Evolutionary conservation across 768 basidiomycete species (phyloP).

Genomic region (Macrolepiota albuminosa): DNA sequence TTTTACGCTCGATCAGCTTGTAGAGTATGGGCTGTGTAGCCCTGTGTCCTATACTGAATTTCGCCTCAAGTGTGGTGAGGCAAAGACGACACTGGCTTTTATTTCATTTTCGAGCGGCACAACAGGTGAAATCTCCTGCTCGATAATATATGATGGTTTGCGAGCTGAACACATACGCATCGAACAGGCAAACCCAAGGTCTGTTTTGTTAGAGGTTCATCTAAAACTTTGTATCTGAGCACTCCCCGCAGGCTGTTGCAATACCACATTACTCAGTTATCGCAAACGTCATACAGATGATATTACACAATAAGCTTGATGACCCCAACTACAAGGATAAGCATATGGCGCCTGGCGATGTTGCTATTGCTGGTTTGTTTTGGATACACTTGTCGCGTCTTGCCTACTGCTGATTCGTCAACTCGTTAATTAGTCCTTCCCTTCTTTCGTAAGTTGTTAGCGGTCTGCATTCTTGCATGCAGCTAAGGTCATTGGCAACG

Average conservation of each 20-base stretch:
- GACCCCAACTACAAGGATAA: conserved; percentile 35
- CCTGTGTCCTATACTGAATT: conserved; percentile 39
- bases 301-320: conserved; percentile 40
- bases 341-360: conserved; percentile 49
- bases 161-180: not conserved
- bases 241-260: conserved; percentile 47
- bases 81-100: conserved; percentile 57
- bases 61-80: conserved; percentile 50
- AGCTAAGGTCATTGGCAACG: not conserved
- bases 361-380: conserved; percentile 48
- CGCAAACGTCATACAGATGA: conserved; percentile 59
- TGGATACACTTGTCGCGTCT: not conserved
- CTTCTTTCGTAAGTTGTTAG: conserved; percentile 45
- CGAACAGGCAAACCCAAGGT: conserved; percentile 34
- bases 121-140: conserved; percentile 42
- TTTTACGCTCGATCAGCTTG: conserved; percentile 41
- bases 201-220: not conserved
- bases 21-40: conserved; percentile 34
- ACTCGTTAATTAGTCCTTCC: conserved; percentile 39
- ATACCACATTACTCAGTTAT: conserved; percentile 66
- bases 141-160: not conserved
- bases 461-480: not conserved
- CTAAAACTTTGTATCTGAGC: not conserved
- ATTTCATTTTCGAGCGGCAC: conserved; percentile 74
- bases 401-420: not conserved